Evolutionary conservation across 306 rosid genomes (phyloP), one percentile per base, ranked within the genome.

Genomic region (Vicia faba): DNA sequence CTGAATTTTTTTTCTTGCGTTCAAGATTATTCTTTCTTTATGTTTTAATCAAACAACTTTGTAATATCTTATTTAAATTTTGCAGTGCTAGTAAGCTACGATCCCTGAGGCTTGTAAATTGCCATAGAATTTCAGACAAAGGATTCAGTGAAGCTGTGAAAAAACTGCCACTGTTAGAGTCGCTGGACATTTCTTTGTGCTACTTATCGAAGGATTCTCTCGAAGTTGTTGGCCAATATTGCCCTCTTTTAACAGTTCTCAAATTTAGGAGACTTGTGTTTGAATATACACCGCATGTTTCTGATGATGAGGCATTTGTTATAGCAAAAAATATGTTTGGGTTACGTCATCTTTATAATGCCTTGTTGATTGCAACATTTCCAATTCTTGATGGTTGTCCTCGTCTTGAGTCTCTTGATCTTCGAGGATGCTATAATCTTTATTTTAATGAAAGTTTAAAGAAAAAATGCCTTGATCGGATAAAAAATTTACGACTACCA

Each of bases 261-360:
- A n/a, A 5, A 1, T 0, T 5, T 0, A 10, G 0, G 13, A 9
- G 2, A 2, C 10, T 0, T 10, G 7, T 39, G 0, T 0, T 38
- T 0, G 2, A 6, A 5, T 7, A 5, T n/a, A n/a, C n/a, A n/a
- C n/a, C n/a, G 23, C 2, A 20, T 33, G 2, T 1, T 33, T 0
- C 0, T 11, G 44, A 39, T 39, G 44, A 39, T 0, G 43, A 9
- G 2, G 63, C 25, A 5, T 57, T 57, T 57, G 63, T 38, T 29
- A 29, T 57, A 29, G 63, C 13, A 3, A 29, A n/a, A 57, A 57
- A 43, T 8, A 57, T 57, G 63, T 5, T 11, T 3, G 13, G 14
- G 0, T 5, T 55, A 25, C 10, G 61, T 16, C 19, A 28, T 55
- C 61, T 55, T 11, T 5, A 55, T 4, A 31, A 31, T 57, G 61